These are phyloP conservation scores for Colletotrichum sp. DNA, from an alignment of 2,329 filamentous ascomycete species.

Conservation along the genomic window DNA sequence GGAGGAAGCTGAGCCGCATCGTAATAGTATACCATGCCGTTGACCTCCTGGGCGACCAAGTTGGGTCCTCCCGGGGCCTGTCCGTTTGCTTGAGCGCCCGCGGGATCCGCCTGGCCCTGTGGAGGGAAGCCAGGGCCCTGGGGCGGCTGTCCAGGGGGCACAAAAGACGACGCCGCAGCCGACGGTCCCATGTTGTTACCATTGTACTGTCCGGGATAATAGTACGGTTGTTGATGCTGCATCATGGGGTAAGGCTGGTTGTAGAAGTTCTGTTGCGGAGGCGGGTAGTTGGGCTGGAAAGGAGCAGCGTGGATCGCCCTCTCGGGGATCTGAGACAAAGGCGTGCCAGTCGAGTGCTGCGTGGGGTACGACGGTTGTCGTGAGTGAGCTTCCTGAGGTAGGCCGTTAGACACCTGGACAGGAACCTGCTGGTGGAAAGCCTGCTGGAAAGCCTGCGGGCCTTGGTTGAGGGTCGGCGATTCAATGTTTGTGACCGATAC, in stretches of 20 bases:
- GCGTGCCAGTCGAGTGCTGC: conserved; percentile 76
- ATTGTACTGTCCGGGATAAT: conserved; percentile 40
- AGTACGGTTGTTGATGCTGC: conserved; percentile 64
- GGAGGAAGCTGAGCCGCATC: conserved; percentile 72
- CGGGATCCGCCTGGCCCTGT: conserved; percentile 42
- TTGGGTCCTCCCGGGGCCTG: conserved; percentile 56
- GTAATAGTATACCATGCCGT: conserved; percentile 96
- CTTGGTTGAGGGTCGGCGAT: conserved; percentile 66
- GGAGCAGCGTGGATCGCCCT: conserved; percentile 88
- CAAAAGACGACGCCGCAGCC: conserved; percentile 57
- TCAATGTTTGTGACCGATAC: conserved; percentile 95
- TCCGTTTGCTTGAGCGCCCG: conserved; percentile 32
- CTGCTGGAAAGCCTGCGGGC: conserved; percentile 84
- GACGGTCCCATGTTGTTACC: conserved; percentile 30
- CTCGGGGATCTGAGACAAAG: conserved; percentile 90
- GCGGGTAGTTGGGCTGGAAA: conserved; percentile 77
- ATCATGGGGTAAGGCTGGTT: conserved; percentile 61
- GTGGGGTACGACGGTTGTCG: conserved; percentile 73
- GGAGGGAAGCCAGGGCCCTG: conserved; percentile 46
- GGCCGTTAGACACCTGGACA: conserved; percentile 65
- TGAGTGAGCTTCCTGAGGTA: conserved; percentile 64
- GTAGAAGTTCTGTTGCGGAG: conserved; percentile 64
- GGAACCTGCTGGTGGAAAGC: conserved; percentile 97
- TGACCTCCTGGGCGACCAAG: conserved; percentile 81
- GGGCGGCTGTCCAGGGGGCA: conserved; percentile 56